Percentiles rank a stretch among this genome's conserved stretches.
phyloP scores from a whole-genome alignment of 805 yeast genomes.

The Wickerhamiella allomyrinae region DNA sequence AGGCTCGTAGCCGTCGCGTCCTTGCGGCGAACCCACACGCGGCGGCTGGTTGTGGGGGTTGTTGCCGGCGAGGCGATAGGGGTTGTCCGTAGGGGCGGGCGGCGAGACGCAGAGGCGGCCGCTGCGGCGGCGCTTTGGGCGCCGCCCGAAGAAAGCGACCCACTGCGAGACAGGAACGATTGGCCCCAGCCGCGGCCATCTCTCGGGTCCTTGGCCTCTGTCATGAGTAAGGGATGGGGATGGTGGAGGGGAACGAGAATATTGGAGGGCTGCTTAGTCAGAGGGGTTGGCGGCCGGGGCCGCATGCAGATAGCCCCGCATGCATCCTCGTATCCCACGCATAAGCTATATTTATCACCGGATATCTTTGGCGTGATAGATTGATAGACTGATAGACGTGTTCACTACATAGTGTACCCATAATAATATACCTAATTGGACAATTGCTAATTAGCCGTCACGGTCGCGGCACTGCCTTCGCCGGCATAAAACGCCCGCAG shows the following conservation, averaged over 20 bases:
- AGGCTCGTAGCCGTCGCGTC: conserved; percentile 50
- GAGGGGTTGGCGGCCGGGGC: no score
- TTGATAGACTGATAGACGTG: no score
- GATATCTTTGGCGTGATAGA: no score
- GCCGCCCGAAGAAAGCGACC: background rate
- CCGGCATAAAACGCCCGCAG: background rate
- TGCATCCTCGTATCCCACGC: no score
- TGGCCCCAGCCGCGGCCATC: conserved; percentile 1
- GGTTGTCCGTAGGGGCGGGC: background rate
- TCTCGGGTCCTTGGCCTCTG: background rate
- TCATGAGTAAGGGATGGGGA: background rate
- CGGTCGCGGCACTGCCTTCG: background rate
- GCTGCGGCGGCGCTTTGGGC: conserved; percentile 1
- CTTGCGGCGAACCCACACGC: conserved; percentile 27
- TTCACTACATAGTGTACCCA: no score
- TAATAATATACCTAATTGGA: no score
- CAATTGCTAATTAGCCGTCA: no score
- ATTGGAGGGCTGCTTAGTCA: no score
- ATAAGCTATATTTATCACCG: no score
- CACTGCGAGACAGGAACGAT: background rate
- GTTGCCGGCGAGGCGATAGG: background rate
- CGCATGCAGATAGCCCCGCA: no score
- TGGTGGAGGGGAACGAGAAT: no score
- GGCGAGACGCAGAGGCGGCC: conserved; percentile 1
- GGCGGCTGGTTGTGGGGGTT: conserved; percentile 9